A percentile compares a stretch with the other conserved stretches of the same genome.
Evolutionary conservation across 1,284 basidiomycete species (phyloP).

Genomic region (Puccinia coronata): DNA sequence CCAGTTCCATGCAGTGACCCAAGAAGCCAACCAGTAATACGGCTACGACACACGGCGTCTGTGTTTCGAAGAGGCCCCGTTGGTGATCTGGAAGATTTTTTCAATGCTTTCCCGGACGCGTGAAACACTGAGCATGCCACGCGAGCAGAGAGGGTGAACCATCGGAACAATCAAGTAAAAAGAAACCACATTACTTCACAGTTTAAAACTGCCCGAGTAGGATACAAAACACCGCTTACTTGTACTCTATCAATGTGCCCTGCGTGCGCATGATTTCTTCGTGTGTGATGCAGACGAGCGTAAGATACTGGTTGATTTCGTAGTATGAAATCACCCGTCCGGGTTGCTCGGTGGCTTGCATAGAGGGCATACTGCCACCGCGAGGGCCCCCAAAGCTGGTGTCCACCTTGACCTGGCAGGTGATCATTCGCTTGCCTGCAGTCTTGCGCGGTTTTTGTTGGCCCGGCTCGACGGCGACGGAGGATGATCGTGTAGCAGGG

Average conservation of each 20-base stretch:
- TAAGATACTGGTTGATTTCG: slow-evolving; percentile 44
- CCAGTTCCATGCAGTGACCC: no score
- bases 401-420: slow-evolving; percentile 39
- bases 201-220: background rate
- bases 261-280: slow-evolving; percentile 45
- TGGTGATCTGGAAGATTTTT: slow-evolving; percentile 43
- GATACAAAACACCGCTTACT: background rate
- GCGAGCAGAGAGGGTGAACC: background rate
- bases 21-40: no score
- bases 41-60: slow-evolving; percentile 12
- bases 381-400: slow-evolving; percentile 27
- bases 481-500: slow-evolving; percentile 33
- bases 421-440: slow-evolving; percentile 19
- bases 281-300: slow-evolving; percentile 43
- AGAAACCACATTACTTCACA: background rate
- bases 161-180: background rate
- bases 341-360: slow-evolving; percentile 22
- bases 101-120: slow-evolving; percentile 36
- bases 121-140: slow-evolving; percentile 19
- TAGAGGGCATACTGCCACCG: background rate
- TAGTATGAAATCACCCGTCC: slow-evolving; percentile 42
- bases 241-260: slow-evolving; percentile 45
- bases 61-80: background rate
- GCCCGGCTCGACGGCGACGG: background rate
- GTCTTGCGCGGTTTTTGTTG: background rate